Evolutionary conservation across 2,329 filamentous ascomycete species (phyloP), one percentile per base, ranked within the genome.

Genomic region (Aureobasidium melanogenum): DNA sequence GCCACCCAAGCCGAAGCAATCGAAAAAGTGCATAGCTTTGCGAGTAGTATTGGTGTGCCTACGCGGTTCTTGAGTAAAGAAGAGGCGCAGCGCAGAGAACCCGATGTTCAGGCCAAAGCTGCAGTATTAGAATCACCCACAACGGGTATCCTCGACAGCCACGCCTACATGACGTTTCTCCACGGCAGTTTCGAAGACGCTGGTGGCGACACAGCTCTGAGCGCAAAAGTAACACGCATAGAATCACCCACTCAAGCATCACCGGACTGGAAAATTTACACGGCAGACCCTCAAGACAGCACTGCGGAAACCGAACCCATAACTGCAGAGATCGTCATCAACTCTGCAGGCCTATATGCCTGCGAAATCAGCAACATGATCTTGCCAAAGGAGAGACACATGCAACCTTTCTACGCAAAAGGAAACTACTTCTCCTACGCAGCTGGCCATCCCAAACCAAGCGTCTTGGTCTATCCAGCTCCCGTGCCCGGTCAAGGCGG

Each of bases 351-450:
- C 0, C 83, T 97, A 17, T 85, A 83, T 64, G 89, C 92, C 22
- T 87, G 87, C 56, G 77, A 77, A 24, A 78, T 97, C 47, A 87
- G 88, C 69, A 99, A 97, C 76, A 87, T 92, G 82, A 83, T 97
- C 39, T 80, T 90, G 0, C 85, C 87, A 0, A 34, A 67, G 0
- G 73, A 76, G 0, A 75, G 81, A 5, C 84, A 84, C 55, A 77
- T 78, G 41, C 82, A 74, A 26, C 82, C 91, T 5, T 89, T 84
- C 78, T 97, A 88, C 75, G 93, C 93, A 63, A 99, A 99, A 77
- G 94, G 94, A 0, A 93, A 90, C 63, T 99, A 99, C 77, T 97
- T 95, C 76, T 88, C 87, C 32, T 97, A 97, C 76, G 75, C 81
- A 0, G 78, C 84, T 1, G 83, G 86, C 0, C 70, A 70, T 0